Percentiles rank a stretch among this genome's conserved stretches.
phyloP scores from a whole-genome alignment of 2,329 filamentous ascomycete genomes.

The Paecilomyces dactylethromorphus region DNA sequence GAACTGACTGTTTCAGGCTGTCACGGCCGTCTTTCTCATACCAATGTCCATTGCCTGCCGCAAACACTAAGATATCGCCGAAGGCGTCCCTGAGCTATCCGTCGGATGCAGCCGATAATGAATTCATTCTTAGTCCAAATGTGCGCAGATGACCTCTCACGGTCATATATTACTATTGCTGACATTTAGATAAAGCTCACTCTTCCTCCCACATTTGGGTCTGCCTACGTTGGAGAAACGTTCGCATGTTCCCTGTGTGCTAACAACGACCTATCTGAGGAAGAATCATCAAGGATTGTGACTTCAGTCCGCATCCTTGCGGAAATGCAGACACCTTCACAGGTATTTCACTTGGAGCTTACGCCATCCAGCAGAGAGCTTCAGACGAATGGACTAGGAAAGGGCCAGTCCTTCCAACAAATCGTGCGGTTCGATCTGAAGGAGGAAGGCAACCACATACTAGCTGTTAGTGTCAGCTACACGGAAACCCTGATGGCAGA shows the following conservation, averaged over 20 bases:
- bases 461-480: slow-evolving; percentile 90
- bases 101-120: slow-evolving; percentile 39
- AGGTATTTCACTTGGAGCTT: slow-evolving; percentile 59
- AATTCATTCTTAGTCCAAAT: slow-evolving; percentile 53
- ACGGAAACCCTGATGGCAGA: slow-evolving; percentile 64
- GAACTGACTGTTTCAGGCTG: slow-evolving; percentile 50
- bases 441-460: slow-evolving; percentile 88
- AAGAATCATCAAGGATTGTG: slow-evolving; percentile 44
- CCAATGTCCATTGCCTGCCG: slow-evolving; percentile 38
- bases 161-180: slow-evolving; percentile 4
- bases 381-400: slow-evolving; percentile 21
- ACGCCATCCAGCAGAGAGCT: slow-evolving; percentile 44
- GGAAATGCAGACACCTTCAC: slow-evolving; percentile 89
- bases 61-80: slow-evolving; percentile 45
- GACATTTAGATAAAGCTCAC: slow-evolving; percentile 50
- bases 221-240: slow-evolving; percentile 89
- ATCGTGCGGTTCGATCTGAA: slow-evolving; percentile 82
- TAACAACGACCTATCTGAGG: slow-evolving; percentile 68
- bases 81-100: slow-evolving; percentile 72
- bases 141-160: slow-evolving; percentile 20
- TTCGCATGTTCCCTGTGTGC: slow-evolving; percentile 93
- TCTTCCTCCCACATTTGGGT: slow-evolving; percentile 84
- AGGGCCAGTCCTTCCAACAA: slow-evolving; percentile 66
- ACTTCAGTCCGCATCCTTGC: slow-evolving; percentile 76
- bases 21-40: slow-evolving; percentile 57